Evolutionary conservation across 2,329 filamentous ascomycete species (phyloP).

Genomic region (Kalmusia sp.): DNA sequence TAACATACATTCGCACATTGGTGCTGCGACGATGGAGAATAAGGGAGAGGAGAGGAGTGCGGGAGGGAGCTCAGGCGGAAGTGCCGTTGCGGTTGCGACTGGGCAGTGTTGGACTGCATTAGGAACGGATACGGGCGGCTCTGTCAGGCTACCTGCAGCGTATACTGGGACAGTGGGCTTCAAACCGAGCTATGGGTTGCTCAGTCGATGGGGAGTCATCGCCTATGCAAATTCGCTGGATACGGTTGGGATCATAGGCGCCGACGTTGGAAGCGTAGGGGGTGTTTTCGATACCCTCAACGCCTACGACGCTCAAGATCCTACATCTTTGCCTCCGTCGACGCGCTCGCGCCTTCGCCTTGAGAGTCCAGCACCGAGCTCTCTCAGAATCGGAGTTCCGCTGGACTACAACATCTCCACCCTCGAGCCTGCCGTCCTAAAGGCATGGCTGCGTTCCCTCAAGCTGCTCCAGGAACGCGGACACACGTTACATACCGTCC

Average conservation of each 20-base stretch:
- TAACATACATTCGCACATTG: conserved; percentile 71
- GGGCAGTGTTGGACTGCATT: conserved; percentile 72
- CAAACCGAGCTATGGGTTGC: conserved; percentile 88
- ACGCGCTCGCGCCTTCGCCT: conserved; percentile 59
- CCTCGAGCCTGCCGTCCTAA: conserved; percentile 72
- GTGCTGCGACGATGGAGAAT: conserved; percentile 60
- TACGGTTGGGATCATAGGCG: conserved; percentile 80
- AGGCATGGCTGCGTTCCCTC: conserved; percentile 72
- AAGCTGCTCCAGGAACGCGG: conserved; percentile 67
- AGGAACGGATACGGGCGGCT: conserved; percentile 93
- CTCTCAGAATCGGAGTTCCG: conserved; percentile 63
- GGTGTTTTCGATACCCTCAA: conserved; percentile 59
- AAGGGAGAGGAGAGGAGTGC: conserved; percentile 48
- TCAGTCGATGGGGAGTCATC: conserved; percentile 86
- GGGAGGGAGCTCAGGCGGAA: conserved; percentile 81
- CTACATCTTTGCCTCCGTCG: conserved; percentile 69
- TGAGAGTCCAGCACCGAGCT: not conserved
- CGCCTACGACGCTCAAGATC: conserved; percentile 72
- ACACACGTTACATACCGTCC: conserved; percentile 76
- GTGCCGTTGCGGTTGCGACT: conserved; percentile 80
- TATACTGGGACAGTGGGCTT: conserved; percentile 86
- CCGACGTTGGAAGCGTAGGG: conserved; percentile 56
- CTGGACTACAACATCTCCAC: conserved; percentile 88
- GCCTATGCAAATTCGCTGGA: conserved; percentile 93
- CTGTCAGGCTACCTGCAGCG: conserved; percentile 83